Conservation (phyloP, 2,329 filamentous ascomycete species). For the Trichoderma breve region DNA sequence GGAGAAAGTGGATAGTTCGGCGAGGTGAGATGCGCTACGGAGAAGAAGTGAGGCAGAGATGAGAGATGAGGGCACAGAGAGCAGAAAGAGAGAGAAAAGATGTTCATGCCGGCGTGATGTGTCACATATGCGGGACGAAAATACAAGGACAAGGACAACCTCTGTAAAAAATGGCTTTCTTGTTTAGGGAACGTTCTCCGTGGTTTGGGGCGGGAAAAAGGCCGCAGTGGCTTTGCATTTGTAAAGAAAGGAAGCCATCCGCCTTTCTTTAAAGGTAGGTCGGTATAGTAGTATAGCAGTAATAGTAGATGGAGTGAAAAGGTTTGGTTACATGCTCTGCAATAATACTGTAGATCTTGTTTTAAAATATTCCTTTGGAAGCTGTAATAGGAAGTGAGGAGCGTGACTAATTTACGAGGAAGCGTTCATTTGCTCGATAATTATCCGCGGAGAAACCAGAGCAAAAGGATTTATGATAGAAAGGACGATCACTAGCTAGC, state of each 20-base stretch:
- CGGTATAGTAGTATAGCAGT: no score
- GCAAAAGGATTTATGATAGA: background rate
- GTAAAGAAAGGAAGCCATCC: background rate
- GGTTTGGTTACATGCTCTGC: background rate
- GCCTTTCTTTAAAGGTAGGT: background rate
- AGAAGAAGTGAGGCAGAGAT: background rate
- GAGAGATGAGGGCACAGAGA: no score
- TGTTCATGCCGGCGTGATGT: slow-evolving; percentile 20
- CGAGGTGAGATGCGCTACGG: background rate
- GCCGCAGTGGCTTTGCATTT: background rate
- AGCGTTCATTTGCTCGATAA: background rate
- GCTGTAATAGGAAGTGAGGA: background rate
- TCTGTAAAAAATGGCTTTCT: background rate
- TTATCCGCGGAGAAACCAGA: background rate
- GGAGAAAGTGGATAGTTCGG: background rate
- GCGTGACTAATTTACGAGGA: background rate
- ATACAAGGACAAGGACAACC: background rate
- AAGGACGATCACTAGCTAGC: background rate
- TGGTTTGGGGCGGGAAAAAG: background rate
- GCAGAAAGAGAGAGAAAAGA: background rate
- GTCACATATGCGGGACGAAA: slow-evolving; percentile 21
- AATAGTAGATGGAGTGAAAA: background rate
- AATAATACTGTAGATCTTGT: background rate
- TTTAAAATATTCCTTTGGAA: background rate
- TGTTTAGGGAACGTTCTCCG: slow-evolving; percentile 1